A percentile compares a stretch with the other conserved stretches of the same genome.
Evolutionary conservation across 164 flowering plant genomes (phyloP).

Genomic region (Cinnamomum micranthum): DNA sequence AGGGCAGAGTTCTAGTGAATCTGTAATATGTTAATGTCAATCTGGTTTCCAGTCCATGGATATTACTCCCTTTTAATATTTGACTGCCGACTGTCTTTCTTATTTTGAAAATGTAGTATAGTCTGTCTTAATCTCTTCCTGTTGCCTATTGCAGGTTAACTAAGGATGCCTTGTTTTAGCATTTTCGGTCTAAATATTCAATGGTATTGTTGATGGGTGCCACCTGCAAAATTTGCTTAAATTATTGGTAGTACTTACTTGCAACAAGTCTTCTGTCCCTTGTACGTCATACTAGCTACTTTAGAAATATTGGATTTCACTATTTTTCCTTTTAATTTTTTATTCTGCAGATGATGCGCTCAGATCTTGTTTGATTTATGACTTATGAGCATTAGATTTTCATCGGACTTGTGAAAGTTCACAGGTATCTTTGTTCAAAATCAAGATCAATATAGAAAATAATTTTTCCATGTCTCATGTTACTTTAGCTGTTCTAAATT

Average conservation of each 20-base stretch:
- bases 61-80: conserved; percentile 1
- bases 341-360: not conserved
- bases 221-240: not conserved
- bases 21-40: not conserved
- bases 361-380: not conserved
- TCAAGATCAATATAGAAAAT: not conserved
- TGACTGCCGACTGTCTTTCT: not conserved
- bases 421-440: not conserved
- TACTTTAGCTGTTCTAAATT: not conserved
- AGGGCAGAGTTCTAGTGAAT: conserved; percentile 1
- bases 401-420: not conserved
- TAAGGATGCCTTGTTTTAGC: not conserved
- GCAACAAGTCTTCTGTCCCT: not conserved
- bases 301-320: not conserved
- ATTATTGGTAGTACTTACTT: not conserved
- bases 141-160: not conserved
- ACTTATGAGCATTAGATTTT: no score
- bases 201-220: conserved; percentile 1
- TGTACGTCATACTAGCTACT: not conserved
- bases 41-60: conserved; percentile 1
- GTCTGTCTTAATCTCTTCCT: not conserved
- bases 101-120: not conserved
- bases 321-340: not conserved
- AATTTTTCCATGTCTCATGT: not conserved
- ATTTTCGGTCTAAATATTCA: not conserved